Evolutionary conservation across 2,329 filamentous ascomycete genomes (phyloP), one percentile per base, ranked within the genome.

Genomic region (Sarocladium brachiariae): DNA sequence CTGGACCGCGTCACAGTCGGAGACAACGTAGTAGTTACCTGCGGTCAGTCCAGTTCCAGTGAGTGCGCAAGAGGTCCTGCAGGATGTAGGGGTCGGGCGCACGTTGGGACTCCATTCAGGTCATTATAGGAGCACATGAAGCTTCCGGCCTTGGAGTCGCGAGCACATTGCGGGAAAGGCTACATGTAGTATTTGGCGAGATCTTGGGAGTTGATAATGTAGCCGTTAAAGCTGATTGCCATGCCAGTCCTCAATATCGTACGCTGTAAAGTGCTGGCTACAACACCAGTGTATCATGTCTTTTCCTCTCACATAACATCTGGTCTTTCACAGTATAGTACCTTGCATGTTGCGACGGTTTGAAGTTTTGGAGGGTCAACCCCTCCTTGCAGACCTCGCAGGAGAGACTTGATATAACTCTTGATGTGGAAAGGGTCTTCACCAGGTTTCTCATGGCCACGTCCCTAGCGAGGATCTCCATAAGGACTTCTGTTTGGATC

Each of bases 401-500:
- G 72, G 51, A 81, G 66, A 38, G 72, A 68, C 48, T 72, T 70
- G 6, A 76, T 74, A 51, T 80, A 81, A 4, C 63, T 63, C 11
- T 70, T 67, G 13, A 81, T 63, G 37, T 70, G 70, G 37, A 73
- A 70, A 0, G 73, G 65, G 54, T 81, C 77, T 58, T 81, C 78
- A 2, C 77, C 77, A 0, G 79, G 78, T 0, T 78, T 81, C 57
- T 83, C 77, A 52, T 74, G 71, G 0, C 80, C 80, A 3, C 80
- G 68, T 1, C 80, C 80, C 80, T 79, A 82, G n/a, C 53, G 71
- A 0, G 81, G 80, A 57, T 83, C 79, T 34, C 74, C 74, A 65
- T 78, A 84, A 0, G 78, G 73, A 57, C 84, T 85, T 61, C 86
- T 81, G 57, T 85, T 84, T 0, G 83, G 83, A 0, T 81, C 75